phyloP scores from a whole-genome alignment of 2,329 filamentous ascomycete genomes.

The Aspergillus viridinutans region DNA sequence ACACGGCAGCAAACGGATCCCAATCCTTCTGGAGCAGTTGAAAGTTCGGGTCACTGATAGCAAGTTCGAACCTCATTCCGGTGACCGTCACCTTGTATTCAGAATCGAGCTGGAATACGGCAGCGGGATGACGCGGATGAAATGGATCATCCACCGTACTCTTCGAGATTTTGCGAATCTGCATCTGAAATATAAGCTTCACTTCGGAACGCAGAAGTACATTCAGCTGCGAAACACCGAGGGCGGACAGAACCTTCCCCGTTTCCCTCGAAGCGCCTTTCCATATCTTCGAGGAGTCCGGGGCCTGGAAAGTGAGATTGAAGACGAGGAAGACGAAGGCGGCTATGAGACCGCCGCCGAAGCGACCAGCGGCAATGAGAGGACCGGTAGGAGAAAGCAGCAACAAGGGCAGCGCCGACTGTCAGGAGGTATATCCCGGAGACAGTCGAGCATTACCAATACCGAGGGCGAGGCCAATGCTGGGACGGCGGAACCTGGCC shows the following conservation, averaged over 20 bases:
- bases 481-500: constrained; percentile 32
- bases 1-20: constrained; percentile 90
- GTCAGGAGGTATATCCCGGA: constrained; percentile 55
- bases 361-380: constrained; percentile 65
- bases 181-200: constrained; percentile 88
- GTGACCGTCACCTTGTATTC: constrained; percentile 75
- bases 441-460: constrained; percentile 52
- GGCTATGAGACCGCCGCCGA: constrained; percentile 53
- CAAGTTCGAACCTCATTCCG: constrained; percentile 54
- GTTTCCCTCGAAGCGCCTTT: constrained; percentile 83
- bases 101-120: constrained; percentile 94
- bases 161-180: constrained; percentile 88
- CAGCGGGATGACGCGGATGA: constrained; percentile 91
- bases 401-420: constrained; percentile 42
- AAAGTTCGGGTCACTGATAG: constrained; percentile 85
- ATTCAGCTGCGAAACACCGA: constrained; percentile 67
- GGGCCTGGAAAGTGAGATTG: constrained; percentile 75
- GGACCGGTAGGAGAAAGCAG: constrained; percentile 49
- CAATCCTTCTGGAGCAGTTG: constrained; percentile 89
- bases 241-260: constrained; percentile 72
- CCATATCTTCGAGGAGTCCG: constrained; percentile 81
- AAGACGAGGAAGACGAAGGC: constrained; percentile 57
- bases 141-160: constrained; percentile 86
- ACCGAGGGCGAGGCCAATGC: constrained; percentile 37
- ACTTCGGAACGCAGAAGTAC: constrained; percentile 77